Evolutionary conservation across 1,284 basidiomycete species (phyloP).

Genomic region (Rhodotorula glutinis): DNA sequence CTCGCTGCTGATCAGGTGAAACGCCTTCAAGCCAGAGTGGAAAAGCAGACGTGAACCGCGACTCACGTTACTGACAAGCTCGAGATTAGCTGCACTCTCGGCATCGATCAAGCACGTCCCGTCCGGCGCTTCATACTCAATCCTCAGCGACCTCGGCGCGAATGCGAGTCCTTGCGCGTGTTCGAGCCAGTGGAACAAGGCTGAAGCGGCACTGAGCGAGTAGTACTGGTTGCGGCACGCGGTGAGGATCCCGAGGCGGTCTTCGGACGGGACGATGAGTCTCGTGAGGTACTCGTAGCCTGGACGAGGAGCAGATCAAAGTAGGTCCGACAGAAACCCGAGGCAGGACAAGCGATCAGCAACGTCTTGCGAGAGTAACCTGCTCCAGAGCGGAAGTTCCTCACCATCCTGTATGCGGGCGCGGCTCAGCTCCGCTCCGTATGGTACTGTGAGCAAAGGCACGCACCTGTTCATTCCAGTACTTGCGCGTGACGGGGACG

Average conservation of each 20-base stretch:
- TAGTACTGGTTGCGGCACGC: slow-evolving; percentile 51
- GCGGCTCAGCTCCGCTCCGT: background rate
- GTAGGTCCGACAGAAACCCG: too few relatives aligned
- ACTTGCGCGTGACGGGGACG: slow-evolving; percentile 22
- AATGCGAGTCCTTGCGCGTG: slow-evolving; percentile 65
- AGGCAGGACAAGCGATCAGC: too few relatives aligned
- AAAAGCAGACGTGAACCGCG: background rate
- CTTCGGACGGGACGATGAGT: slow-evolving; percentile 36
- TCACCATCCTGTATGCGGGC: slow-evolving; percentile 2
- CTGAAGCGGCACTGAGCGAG: slow-evolving; percentile 75
- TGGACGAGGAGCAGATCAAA: slow-evolving; percentile 1
- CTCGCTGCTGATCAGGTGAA: too few relatives aligned
- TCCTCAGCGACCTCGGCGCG: slow-evolving; percentile 67
- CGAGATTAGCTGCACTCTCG: slow-evolving; percentile 79
- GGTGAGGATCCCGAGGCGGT: slow-evolving; percentile 23
- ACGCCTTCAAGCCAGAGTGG: background rate
- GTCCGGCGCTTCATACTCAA: slow-evolving; percentile 70
- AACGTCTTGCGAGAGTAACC: too few relatives aligned
- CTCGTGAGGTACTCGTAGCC: slow-evolving; percentile 39
- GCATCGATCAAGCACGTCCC: slow-evolving; percentile 86
- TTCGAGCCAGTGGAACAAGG: slow-evolving; percentile 78
- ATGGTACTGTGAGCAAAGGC: too few relatives aligned
- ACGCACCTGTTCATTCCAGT: slow-evolving; percentile 37
- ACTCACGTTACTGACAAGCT: slow-evolving; percentile 76
- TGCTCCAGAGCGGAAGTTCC: background rate